phyloP scores from a whole-genome alignment of 192 early-diverging fungal species.

The Linnemannia hyalina region DNA sequence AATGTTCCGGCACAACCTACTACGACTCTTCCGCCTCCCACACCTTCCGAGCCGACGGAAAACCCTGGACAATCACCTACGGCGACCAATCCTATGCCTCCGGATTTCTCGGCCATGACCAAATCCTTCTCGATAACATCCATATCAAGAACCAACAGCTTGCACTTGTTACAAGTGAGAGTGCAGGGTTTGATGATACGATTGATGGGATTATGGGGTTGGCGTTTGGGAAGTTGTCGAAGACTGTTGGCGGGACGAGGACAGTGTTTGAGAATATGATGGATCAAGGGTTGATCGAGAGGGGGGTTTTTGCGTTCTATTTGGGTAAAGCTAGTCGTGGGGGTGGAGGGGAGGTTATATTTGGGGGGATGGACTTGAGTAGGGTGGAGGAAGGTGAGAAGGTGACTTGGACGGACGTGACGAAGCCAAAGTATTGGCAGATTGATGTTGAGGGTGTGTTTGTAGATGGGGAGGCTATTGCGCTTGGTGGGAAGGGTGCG shows the following conservation, averaged over 20 bases:
- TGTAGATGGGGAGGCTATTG: constrained; percentile 21
- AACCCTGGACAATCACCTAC: constrained; percentile 73
- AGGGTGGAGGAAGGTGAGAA: constrained; percentile 1
- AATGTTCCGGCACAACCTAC: constrained; percentile 45
- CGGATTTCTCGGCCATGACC: constrained; percentile 60
- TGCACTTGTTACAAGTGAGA: constrained; percentile 70
- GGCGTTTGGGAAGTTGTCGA: constrained; percentile 64
- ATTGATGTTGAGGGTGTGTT: constrained; percentile 47
- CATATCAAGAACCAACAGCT: constrained; percentile 68
- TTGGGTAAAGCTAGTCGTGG: constrained; percentile 55
- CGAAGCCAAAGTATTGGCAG: constrained; percentile 72
- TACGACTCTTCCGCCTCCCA: constrained; percentile 41
- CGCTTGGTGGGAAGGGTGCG: not conserved
- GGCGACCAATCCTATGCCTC: constrained; percentile 69
- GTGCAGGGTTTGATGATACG: constrained; percentile 65
- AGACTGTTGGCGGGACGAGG: constrained; percentile 37
- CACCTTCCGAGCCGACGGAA: constrained; percentile 19
- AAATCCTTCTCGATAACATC: constrained; percentile 67
- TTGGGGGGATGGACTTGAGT: constrained; percentile 31
- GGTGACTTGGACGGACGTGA: constrained; percentile 28
- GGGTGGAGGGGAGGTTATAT: constrained; percentile 55
- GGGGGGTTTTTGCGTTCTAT: constrained; percentile 73
- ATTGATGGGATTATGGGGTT: constrained; percentile 77
- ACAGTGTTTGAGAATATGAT: constrained; percentile 72
- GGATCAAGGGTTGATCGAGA: constrained; percentile 62